These are phyloP conservation scores for Gypsophila paniculata DNA, from an alignment of 179 eudicot species.

Conservation along the genomic window DNA sequence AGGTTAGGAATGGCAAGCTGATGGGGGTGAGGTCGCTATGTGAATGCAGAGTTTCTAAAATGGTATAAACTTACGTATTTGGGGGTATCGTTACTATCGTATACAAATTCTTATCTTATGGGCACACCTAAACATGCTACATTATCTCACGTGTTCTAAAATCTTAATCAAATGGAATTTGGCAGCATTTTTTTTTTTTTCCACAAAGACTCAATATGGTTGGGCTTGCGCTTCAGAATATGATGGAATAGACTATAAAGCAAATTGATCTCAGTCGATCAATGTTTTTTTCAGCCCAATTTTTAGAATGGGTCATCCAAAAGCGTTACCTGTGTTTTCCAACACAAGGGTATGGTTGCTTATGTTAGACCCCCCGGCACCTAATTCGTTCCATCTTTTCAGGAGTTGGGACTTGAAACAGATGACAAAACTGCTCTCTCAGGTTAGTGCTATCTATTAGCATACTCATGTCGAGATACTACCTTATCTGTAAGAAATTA, in stretches of 20 bases:
- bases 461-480: neutral
- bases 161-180: neutral
- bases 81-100: no score
- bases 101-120: no score
- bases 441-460: slow-evolving; percentile 44
- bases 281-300: neutral
- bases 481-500: slow-evolving; percentile 3
- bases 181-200: neutral
- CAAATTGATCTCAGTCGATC: neutral
- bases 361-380: neutral
- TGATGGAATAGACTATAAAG: neutral
- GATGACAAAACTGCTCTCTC: slow-evolving; percentile 98
- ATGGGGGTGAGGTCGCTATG: neutral
- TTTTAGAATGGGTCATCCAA: neutral
- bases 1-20: neutral
- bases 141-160: neutral
- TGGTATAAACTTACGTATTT: neutral
- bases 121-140: neutral
- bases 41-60: neutral
- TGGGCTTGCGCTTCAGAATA: neutral
- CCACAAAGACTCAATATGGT: neutral
- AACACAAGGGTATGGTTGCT: neutral
- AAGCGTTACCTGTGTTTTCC: neutral
- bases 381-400: slow-evolving; percentile 14
- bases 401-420: slow-evolving; percentile 94